These are phyloP conservation scores for Saraca asoca DNA, from an alignment of 331 rosid species.

Conservation along the genomic window DNA sequence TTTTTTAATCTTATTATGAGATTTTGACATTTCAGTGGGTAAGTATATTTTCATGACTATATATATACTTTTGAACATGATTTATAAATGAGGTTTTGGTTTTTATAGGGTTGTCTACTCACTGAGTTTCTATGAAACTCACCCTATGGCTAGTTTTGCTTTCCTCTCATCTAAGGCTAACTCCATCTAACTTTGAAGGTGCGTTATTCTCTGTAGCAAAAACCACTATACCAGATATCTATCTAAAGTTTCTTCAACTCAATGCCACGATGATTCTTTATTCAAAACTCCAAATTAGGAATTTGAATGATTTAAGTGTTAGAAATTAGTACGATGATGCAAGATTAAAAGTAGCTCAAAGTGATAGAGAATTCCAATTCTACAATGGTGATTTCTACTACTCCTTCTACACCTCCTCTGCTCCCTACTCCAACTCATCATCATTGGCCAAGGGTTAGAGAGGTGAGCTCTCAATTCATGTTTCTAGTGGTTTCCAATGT, in stretches of 20 bases:
- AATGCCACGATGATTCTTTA: neutral
- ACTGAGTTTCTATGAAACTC: no score
- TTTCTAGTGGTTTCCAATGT: slow-evolving; percentile 47
- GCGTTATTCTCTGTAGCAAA: neutral
- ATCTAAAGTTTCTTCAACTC: no score
- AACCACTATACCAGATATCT: no score
- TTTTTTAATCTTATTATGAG: no score
- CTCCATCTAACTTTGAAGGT: no score
- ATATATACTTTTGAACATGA: no score
- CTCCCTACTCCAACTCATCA: slow-evolving; percentile 53
- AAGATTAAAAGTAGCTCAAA: slow-evolving; percentile 1
- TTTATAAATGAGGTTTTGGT: no score
- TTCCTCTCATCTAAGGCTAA: neutral
- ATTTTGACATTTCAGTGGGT: no score
- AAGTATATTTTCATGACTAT: no score
- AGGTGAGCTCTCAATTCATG: slow-evolving; percentile 90
- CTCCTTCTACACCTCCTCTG: slow-evolving; percentile 51
- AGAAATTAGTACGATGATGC: slow-evolving; percentile 12
- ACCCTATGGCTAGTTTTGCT: slow-evolving; percentile 51
- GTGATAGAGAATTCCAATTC: slow-evolving; percentile 25
- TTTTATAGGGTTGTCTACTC: no score
- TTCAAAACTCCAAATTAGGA: neutral
- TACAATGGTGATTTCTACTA: neutral
- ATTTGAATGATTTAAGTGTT: neutral
- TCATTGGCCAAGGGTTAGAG: slow-evolving; percentile 79